A percentile compares a stretch with the other conserved stretches of the same genome.
Evolutionary conservation across 2,329 filamentous ascomycete species (phyloP).

Genomic region (Exophiala xenobiotica): DNA sequence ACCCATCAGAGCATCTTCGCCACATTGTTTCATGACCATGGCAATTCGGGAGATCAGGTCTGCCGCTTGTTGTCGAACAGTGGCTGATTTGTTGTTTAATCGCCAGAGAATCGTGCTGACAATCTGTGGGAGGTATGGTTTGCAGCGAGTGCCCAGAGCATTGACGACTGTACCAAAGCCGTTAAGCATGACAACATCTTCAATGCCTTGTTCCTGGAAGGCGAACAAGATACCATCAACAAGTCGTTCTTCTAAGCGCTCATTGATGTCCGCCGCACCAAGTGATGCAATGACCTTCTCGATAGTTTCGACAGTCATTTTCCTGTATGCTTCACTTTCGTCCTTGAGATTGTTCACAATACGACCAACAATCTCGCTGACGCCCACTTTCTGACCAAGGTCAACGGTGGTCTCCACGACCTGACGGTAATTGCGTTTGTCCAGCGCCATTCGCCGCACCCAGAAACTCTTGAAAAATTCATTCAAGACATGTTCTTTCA

Average conservation of each 20-base stretch:
- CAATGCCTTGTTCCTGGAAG: constrained; percentile 97
- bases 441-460: constrained; percentile 93
- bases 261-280: constrained; percentile 89
- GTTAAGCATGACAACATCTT: constrained; percentile 94
- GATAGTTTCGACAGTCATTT: constrained; percentile 98
- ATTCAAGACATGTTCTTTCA: constrained; percentile 90
- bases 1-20: constrained; percentile 91
- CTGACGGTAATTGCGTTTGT: constrained; percentile 96
- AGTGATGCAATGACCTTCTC: constrained; percentile 94
- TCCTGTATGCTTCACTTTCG: constrained; percentile 94
- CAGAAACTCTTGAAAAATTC: constrained; percentile 99
- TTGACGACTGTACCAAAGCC: constrained; percentile 98
- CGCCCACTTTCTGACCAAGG: constrained; percentile 95
- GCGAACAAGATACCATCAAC: constrained; percentile 94
- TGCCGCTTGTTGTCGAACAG: constrained; percentile 92
- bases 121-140: constrained; percentile 94
- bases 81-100: constrained; percentile 95
- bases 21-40: constrained; percentile 98
- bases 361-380: constrained; percentile 88
- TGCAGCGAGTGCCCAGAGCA: constrained; percentile 87
- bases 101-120: constrained; percentile 95
- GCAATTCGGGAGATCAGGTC: constrained; percentile 96
- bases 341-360: constrained; percentile 96
- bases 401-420: constrained; percentile 98
- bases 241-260: constrained; percentile 86